These are phyloP conservation scores for Vanrija humicola DNA, from an alignment of 1,284 basidiomycete species.

Conservation along the genomic window DNA sequence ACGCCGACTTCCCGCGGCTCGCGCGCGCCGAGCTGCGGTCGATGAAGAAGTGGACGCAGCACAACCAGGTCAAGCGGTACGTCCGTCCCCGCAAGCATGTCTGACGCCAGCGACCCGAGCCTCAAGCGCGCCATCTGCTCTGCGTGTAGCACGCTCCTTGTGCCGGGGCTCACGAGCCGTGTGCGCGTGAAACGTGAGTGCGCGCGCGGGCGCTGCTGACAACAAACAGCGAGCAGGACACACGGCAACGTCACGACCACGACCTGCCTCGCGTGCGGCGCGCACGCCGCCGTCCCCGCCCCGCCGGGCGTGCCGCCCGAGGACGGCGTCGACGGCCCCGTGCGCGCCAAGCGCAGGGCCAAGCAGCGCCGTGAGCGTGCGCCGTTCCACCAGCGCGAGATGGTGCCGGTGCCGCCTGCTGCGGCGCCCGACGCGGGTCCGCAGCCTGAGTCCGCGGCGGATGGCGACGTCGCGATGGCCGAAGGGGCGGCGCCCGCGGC, in stretches of 20 bases:
- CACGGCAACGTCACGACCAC: conserved; percentile 22
- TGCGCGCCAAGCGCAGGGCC: conserved; percentile 17
- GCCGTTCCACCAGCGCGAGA: conserved; percentile 29
- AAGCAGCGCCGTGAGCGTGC: conserved; percentile 6
- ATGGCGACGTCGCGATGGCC: too few species aligned
- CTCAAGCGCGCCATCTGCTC: conserved; percentile 36
- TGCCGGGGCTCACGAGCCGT: conserved; percentile 38
- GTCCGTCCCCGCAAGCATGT: background rate
- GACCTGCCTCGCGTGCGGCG: conserved; percentile 30
- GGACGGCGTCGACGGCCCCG: conserved; percentile 26
- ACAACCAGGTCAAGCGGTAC: conserved; percentile 43
- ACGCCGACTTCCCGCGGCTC: conserved; percentile 16
- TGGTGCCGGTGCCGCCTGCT: background rate
- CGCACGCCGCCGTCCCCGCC: conserved; percentile 16
- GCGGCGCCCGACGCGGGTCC: too few species aligned
- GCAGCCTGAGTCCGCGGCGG: too few species aligned
- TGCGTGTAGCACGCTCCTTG: conserved; percentile 33
- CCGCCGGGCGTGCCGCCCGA: conserved; percentile 9
- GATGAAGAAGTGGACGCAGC: conserved; percentile 32
- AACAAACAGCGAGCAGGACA: conserved; percentile 18
- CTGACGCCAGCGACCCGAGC: conserved; percentile 35
- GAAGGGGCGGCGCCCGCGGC: too few species aligned
- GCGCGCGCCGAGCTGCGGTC: conserved; percentile 29
- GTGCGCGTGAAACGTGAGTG: conserved; percentile 37
- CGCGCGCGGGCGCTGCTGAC: background rate